Base-by-base conservation (phyloP, 352 stramenopile species). In the Thraustotheca clavata region DNA sequence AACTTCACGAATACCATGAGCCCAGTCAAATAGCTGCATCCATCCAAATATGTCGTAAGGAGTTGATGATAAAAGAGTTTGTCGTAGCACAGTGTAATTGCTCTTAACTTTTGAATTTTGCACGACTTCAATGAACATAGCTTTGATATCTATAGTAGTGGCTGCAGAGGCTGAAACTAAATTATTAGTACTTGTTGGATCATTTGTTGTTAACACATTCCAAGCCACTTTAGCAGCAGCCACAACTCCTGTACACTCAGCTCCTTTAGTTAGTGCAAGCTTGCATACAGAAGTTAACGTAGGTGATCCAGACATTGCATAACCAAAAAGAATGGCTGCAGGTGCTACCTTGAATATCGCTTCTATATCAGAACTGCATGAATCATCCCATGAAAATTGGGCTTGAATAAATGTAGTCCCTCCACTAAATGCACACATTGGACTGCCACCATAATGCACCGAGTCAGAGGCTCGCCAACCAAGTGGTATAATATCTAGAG, bases 21-120 rank as follows among this genome's bases (percentile, higher is more conserved):
- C 52, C 52, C 52, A 61, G 7, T 61, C 52, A 29, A 33, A 61
- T 6, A 61, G 31, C 7, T 20, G n/a, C 6, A 49, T 22, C 9
- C 29, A 61, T 12, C 52, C 52, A 12, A 49, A 61, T 11, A 61
- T 32, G 0, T 20, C 29, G 12, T 22, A 52, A 24, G 18, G 16
- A 47, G 6, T 1, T 22, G 0, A 34, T 22, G 4, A 18, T 38
- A 9, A 61, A 16, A 61, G 31, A 14, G 52, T 34, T 22, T 61
- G 52, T 4, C 24, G 22, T 12, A 49, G 49, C 9, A 49, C n/a
- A 9, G 43, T 52, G 34, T 43, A 20, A 43, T 26, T 14, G 43
- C 12, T 2, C 24, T 31, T 52, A 7, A 2, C 3, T 24, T 52
- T 24, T 24, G 34, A 2, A 24, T 20, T 20, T 6, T 14, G 6